Conservation (phyloP, 768 basidiomycete genomes). For the Naganishia vaughanmartiniae region DNA sequence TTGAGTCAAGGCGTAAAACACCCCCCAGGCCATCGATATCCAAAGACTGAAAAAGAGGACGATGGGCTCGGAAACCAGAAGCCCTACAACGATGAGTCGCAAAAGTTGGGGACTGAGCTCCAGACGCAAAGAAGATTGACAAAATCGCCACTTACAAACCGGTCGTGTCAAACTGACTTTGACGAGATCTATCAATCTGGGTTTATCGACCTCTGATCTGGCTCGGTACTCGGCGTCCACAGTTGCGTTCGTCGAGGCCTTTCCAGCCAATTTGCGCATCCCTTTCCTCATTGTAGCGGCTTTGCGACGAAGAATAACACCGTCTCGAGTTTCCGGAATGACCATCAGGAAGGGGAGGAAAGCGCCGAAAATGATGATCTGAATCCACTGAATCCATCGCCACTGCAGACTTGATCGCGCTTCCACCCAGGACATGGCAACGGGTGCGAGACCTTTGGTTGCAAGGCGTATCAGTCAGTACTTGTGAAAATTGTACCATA, state of each 20-base stretch:
- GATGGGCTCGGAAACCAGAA: slow-evolving; percentile 67
- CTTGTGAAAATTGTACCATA: too few species aligned
- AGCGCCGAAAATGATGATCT: slow-evolving; percentile 61
- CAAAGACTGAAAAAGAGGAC: slow-evolving; percentile 62
- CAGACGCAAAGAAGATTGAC: too few species aligned
- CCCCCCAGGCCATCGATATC: slow-evolving; percentile 68
- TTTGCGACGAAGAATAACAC: slow-evolving; percentile 57
- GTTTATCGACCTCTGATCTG: slow-evolving; percentile 42
- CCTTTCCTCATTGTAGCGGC: slow-evolving; percentile 11
- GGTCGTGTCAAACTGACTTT: slow-evolving; percentile 70
- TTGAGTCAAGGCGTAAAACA: slow-evolving; percentile 66
- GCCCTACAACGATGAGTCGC: not conserved
- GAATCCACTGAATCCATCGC: slow-evolving; percentile 84
- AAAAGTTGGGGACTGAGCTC: too few species aligned
- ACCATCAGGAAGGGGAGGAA: slow-evolving; percentile 59
- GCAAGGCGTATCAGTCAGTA: not conserved
- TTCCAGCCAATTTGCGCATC: slow-evolving; percentile 14
- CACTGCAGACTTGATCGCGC: slow-evolving; percentile 62
- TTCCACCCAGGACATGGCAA: slow-evolving; percentile 63
- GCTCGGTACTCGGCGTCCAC: slow-evolving; percentile 44
- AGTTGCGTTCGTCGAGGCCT: slow-evolving; percentile 1
- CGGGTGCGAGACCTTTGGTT: slow-evolving; percentile 61
- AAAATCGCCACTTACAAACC: slow-evolving; percentile 67
- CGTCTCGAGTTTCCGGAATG: slow-evolving; percentile 69
- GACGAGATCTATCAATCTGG: slow-evolving; percentile 56